Evolutionary conservation across 441 rosid genomes (phyloP), one percentile per base, ranked within the genome.

Genomic region (Erodium trifolium): DNA sequence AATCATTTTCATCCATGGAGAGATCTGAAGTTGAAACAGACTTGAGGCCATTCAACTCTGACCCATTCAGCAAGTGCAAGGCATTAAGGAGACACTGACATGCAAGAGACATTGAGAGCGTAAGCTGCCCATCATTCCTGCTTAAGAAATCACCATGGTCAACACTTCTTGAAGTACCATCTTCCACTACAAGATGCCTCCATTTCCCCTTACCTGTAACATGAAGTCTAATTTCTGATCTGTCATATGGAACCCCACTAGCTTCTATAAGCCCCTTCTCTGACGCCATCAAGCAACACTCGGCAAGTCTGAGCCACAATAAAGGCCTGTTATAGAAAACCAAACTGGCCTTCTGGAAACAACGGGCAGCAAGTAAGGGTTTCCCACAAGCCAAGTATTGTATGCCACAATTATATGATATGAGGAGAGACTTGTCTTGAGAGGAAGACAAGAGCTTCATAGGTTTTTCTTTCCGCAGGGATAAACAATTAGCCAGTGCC

Each of bases 291-390:
- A 89, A 74, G 75, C 97, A 92, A 78, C 99, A 92, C 77, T 95
- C 99, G 70, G 96, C 96, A 45, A 95, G 83, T 51, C 96, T 94
- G 49, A 95, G 88, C 99, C 99, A 95, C 77, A 92, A 80, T 7
- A 90, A 79, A 60, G 99, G 96, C 35, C 74, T 80, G 70, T 83
- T 83, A 69, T 78, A 79, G 84, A 89, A 90, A 71, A 88, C 80
- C 23, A 80, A 64, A 76, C 86, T 86, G 65, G 97, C 88, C 82
- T 90, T 90, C 76, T 84, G 93, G 67, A 95, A 88, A 78, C 93
- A 95, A 4, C 82, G 85, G 67, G 97, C 96, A 43, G 98, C 99
- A 71, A 85, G 83, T 51, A 83, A 67, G 29, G 99, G 98, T 77
- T 90, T 90, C 71, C 96, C 96, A 80, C 84, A 81, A 47, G 92